Conservation (phyloP, 495 filamentous ascomycete species). For the Hypoxylon cercidicola region DNA sequence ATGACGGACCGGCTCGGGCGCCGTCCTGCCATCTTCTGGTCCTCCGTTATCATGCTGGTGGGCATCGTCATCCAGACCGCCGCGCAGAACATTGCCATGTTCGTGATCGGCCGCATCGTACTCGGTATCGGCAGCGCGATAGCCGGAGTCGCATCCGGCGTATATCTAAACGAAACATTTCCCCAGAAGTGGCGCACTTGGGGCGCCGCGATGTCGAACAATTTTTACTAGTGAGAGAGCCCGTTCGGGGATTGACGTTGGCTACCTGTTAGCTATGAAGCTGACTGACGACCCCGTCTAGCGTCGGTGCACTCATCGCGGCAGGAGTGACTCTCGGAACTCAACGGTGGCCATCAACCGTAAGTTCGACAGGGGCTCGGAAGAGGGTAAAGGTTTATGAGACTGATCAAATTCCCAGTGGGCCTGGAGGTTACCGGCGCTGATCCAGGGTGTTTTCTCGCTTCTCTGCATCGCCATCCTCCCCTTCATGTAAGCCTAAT, state of each 20-base stretch:
- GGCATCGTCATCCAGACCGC: conserved; percentile 60
- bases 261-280: background rate
- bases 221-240: conserved; percentile 62
- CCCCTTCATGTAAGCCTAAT: conserved; percentile 56
- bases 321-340: conserved; percentile 65
- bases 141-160: conserved; percentile 51
- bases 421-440: conserved; percentile 66
- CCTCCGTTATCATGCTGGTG: conserved; percentile 54
- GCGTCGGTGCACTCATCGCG: conserved; percentile 58
- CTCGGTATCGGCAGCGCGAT: conserved; percentile 56
- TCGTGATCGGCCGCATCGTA: conserved; percentile 55
- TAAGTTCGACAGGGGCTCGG: conserved; percentile 18
- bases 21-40: conserved; percentile 58
- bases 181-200: conserved; percentile 56
- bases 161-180: conserved; percentile 58
- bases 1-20: conserved; percentile 57
- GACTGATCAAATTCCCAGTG: conserved; percentile 37
- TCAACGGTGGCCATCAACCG: conserved; percentile 56
- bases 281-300: conserved; percentile 14
- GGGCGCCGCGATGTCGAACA: conserved; percentile 58
- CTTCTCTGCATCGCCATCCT: conserved; percentile 62
- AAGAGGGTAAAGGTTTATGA: background rate
- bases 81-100: conserved; percentile 61
- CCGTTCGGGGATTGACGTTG: too few species aligned
- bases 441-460: conserved; percentile 65